Base-by-base conservation (phyloP, 2,329 filamentous ascomycete genomes). In the Ceratocystis colombiana region DNA sequence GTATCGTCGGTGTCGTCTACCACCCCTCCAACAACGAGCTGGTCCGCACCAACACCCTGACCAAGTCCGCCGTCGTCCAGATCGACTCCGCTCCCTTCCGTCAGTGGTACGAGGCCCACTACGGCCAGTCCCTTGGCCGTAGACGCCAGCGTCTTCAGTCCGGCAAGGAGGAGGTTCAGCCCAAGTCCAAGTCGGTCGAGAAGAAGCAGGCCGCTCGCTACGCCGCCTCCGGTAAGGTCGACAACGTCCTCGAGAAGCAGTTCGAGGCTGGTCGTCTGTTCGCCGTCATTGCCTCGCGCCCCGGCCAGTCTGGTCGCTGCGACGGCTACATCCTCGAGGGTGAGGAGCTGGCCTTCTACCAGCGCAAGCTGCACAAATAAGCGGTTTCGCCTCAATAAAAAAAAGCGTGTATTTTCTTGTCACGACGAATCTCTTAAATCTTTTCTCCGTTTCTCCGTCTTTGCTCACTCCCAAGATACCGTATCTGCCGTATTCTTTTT, bases 21-120 rank as follows among this genome's bases (percentile, higher is more conserved):
- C 95, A 99, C 83, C 95, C 94, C 71, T 96, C 93, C 79, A 99
- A 99, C 92, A 99, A 99, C 90, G 94, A 99, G 84, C 87, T 99
- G 74, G 92, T 99, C 84, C 94, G 94, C 78, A 99, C 94, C 81
- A 99, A 99, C 88, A 97, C 94, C 83, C 86, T 99, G 79, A 99
- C 94, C 85, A 95, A 92, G 84, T 90, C 90, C 77, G 94, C 94
- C 82, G 90, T 99, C 76, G 90, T 99, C 79, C 94, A 99, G 85
- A 84, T 99, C 81, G 94, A 99, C 80, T 94, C 95, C 75, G 90
- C 94, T 71, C 94, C 94, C 73, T 99, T 99, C 90, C 86, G 94
- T 79, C 93, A 97, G 84, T 99, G 94, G 94, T 99, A 96, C 83
- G 94, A 99, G 87, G 90, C 94, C 73, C 94, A 99, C 88, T 99